These are phyloP conservation scores for Cryphonectria parasitica DNA, from an alignment of 2,329 filamentous ascomycete species.

Conservation along the genomic window DNA sequence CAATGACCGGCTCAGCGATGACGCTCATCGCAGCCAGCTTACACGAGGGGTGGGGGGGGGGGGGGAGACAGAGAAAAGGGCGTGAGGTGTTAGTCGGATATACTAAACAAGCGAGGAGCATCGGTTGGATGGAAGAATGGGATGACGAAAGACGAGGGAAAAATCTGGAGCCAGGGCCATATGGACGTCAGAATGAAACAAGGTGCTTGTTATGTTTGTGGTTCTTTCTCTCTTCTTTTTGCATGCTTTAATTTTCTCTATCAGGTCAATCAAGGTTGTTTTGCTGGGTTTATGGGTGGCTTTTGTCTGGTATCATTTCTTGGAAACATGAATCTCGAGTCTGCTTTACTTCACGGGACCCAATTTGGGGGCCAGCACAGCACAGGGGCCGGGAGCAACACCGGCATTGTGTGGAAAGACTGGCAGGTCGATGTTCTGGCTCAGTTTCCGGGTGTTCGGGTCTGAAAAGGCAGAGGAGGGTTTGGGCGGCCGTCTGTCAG, in stretches of 20 bases:
- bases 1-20: not conserved
- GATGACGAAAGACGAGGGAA: not conserved
- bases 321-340: not conserved
- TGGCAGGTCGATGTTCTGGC: not conserved
- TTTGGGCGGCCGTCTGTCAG: not conserved
- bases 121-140: not conserved
- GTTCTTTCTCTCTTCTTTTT: slow-evolving; percentile 6
- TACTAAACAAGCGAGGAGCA: slow-evolving; percentile 20
- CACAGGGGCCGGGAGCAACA: not conserved
- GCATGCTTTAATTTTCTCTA: slow-evolving; percentile 13
- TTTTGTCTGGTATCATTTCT: slow-evolving; percentile 3
- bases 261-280: slow-evolving; percentile 3
- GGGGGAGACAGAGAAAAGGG: not conserved
- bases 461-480: not conserved
- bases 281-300: not conserved
- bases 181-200: slow-evolving; percentile 4
- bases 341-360: not conserved
- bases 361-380: not conserved
- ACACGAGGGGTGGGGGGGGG: slow-evolving; percentile 8
- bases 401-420: not conserved
- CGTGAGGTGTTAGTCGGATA: slow-evolving; percentile 3
- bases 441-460: not conserved
- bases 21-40: not conserved
- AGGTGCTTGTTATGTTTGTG: slow-evolving; percentile 14
- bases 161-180: not conserved